These are phyloP conservation scores for Penicillium sp. DNA, from an alignment of 2,329 filamentous ascomycete species.

Conservation along the genomic window DNA sequence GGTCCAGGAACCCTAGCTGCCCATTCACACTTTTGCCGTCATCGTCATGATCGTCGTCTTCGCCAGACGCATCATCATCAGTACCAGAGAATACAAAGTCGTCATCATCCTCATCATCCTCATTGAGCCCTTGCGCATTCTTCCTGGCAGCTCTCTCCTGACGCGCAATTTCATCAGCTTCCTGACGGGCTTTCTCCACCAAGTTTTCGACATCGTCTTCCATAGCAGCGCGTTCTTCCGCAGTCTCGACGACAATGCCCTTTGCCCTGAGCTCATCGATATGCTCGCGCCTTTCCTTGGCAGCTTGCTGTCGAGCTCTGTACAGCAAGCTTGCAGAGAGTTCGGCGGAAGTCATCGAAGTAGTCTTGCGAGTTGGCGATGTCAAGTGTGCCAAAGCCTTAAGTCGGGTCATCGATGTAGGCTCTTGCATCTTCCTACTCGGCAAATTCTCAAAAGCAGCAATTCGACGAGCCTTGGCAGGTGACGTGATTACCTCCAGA, in stretches of 20 bases:
- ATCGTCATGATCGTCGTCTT: constrained; percentile 34
- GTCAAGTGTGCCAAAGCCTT: constrained; percentile 69
- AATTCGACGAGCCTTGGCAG: constrained; percentile 40
- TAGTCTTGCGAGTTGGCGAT: constrained; percentile 50
- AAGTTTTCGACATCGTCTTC: constrained; percentile 82
- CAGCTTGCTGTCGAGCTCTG: constrained; percentile 74
- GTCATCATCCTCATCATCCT: constrained; percentile 51
- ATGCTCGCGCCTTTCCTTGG: constrained; percentile 68
- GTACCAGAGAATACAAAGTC: constrained; percentile 47
- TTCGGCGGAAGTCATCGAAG: constrained; percentile 63
- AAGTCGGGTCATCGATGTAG: constrained; percentile 60
- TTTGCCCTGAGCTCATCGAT: constrained; percentile 72
- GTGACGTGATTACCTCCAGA: constrained; percentile 58
- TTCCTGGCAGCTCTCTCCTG: constrained; percentile 71
- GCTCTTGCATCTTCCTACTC: constrained; percentile 57
- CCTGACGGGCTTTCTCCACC: constrained; percentile 74
- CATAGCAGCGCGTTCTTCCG: constrained; percentile 79
- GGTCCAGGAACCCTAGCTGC: constrained; percentile 22
- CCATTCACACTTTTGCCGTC: constrained; percentile 20
- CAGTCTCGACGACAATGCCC: constrained; percentile 75
- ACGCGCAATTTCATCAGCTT: constrained; percentile 73
- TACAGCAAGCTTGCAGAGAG: constrained; percentile 64
- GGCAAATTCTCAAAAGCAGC: constrained; percentile 68
- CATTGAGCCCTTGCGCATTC: constrained; percentile 52
- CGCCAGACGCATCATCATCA: constrained; percentile 40